Base-by-base conservation (phyloP, 2,329 filamentous ascomycete genomes). In the Neoscytalidium dimidiatum region DNA sequence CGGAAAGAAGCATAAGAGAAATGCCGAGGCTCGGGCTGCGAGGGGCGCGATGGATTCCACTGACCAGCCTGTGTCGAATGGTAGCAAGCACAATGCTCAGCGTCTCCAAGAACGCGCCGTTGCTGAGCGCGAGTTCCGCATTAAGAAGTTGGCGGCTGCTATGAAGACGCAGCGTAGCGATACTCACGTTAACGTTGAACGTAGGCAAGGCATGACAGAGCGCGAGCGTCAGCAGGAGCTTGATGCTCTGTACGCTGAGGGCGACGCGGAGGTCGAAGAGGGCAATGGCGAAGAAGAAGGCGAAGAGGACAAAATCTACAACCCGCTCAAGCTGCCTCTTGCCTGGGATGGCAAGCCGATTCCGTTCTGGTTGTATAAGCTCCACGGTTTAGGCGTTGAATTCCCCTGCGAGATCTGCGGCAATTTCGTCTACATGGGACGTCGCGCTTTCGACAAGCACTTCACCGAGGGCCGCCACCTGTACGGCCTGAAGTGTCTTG, bases 321-420 rank as follows among this genome's bases (percentile, higher is more conserved):
- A 99, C 77, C 95, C 95, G 0, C 85, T 99, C 69, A 99, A 99
- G 75, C 84, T 99, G 1, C 95, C 95, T 0, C 85, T 99, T 7
- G 94, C 92, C 2, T 99, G 96, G 96, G 95, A 99, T 70, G 95
- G 96, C 71, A 99, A 99, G 75, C 95, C 96, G 0, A 99, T 99
- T 71, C 96, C 0, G 4, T 64, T 46, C 99, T 95, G 82, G 99
- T 95, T 99, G 17, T 99, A 98, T 84, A 95, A 97, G 71, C 85
- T 99, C 17, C 95, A 99, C 74, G 95, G 95, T 1, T 82, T 99
- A 28, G 95, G 95, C 8, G 93, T 97, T 13, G 95, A 99, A 72
- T 97, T 97, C 70, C 85, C 91, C 0, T 99, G 95, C 82, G 94
- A 99, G 76, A 92, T 99, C 64, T 64, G 61, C 38, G 95, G 95